A percentile compares a stretch with the other conserved stretches of the same genome.
phyloP scores from a whole-genome alignment of 306 rosid genomes.

The Ormosia emarginata region DNA sequence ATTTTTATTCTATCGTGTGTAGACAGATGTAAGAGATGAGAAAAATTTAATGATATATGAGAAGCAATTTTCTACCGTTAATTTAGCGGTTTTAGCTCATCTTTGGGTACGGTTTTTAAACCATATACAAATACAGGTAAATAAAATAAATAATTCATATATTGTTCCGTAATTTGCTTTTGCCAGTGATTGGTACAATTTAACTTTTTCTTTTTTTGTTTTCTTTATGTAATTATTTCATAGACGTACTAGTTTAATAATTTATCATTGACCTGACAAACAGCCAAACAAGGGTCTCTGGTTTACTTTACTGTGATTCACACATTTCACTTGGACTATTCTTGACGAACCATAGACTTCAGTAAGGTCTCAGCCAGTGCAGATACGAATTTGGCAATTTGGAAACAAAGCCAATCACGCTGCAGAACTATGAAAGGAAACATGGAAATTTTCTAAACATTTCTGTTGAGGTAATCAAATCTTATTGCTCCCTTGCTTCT shows the following conservation, averaged over 20 bases:
- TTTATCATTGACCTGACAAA: conserved; percentile 5
- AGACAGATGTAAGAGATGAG: too few species aligned
- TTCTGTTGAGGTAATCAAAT: background rate
- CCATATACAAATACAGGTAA: too few species aligned
- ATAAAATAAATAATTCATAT: too few species aligned
- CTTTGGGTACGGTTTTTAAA: too few species aligned
- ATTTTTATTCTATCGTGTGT: too few species aligned
- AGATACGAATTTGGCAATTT: background rate
- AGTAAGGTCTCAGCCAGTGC: background rate
- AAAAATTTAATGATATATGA: too few species aligned
- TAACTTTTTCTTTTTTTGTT: background rate
- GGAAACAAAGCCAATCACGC: background rate
- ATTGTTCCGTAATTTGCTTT: background rate
- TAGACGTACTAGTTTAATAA: background rate
- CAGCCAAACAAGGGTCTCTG: background rate
- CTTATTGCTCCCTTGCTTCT: background rate
- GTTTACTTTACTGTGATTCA: background rate
- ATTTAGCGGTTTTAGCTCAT: too few species aligned
- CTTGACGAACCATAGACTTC: conserved; percentile 10
- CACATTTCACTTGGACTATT: conserved; percentile 15
- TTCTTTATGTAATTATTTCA: background rate
- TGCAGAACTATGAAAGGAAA: background rate
- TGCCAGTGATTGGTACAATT: background rate
- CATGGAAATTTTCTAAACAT: background rate
- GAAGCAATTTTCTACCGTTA: too few species aligned